Conservation (phyloP, 75 land plant genomes). For the Cunninghamia lanceolata region DNA sequence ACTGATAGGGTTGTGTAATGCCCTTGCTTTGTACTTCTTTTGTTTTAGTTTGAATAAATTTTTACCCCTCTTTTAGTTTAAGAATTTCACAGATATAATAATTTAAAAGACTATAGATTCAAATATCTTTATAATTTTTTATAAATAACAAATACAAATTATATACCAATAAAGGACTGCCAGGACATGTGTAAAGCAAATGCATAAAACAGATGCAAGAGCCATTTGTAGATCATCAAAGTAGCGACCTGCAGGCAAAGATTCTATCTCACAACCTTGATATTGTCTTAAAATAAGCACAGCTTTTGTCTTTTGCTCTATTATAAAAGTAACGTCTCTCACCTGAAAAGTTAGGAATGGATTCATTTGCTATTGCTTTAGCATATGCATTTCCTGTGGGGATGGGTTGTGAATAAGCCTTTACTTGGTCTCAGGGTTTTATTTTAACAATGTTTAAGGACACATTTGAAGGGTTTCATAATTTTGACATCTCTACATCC, state of each 20-base stretch:
- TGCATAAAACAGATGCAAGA: too few relatives aligned
- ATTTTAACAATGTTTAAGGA: not conserved
- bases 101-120: too few relatives aligned
- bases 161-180: too few relatives aligned
- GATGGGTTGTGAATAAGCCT: slow-evolving; percentile 50
- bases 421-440: slow-evolving; percentile 10
- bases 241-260: slow-evolving; percentile 60
- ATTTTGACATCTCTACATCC: not conserved
- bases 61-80: too few relatives aligned
- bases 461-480: not conserved
- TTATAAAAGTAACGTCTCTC: slow-evolving; percentile 11
- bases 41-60: too few relatives aligned
- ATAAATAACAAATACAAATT: too few relatives aligned
- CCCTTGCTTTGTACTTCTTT: too few relatives aligned
- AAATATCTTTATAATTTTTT: too few relatives aligned
- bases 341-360: not conserved
- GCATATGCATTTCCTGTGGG: slow-evolving; percentile 13
- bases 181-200: too few relatives aligned
- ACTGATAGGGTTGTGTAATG: too few relatives aligned
- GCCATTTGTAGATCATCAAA: slow-evolving; percentile 82
- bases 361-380: slow-evolving; percentile 6
- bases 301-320: slow-evolving; percentile 29
- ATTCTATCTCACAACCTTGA: slow-evolving; percentile 28
- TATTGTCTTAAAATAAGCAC: slow-evolving; percentile 63
- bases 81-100: too few relatives aligned